phyloP scores from a whole-genome alignment of 306 rosid genomes.

The Mimosa pudica region DNA sequence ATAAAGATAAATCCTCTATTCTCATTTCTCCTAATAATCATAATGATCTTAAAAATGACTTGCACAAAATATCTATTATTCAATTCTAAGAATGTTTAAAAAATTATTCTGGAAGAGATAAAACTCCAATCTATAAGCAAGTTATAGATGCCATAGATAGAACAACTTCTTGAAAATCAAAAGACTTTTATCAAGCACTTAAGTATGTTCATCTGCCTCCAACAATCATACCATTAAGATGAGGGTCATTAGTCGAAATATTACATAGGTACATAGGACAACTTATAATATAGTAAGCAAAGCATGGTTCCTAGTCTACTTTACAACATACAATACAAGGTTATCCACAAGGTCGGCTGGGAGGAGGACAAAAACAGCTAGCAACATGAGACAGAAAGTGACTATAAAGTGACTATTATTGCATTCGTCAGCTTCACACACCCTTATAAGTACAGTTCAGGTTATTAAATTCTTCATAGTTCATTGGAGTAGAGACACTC shows the following conservation, averaged over 20 bases:
- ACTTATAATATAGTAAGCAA: constrained; percentile 3
- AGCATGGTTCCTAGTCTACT: constrained; percentile 19
- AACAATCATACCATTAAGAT: neutral
- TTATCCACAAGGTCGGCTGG: constrained; percentile 10
- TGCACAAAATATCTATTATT: no score
- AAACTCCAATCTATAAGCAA: no score
- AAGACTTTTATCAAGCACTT: no score
- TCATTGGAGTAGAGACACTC: constrained; percentile 90
- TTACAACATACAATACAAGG: constrained; percentile 29
- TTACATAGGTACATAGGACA: neutral
- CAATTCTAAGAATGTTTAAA: no score
- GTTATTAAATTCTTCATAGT: constrained; percentile 52
- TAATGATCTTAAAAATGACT: no score
- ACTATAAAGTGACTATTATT: constrained; percentile 21
- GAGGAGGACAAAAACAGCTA: constrained; percentile 16
- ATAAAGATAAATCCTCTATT: no score
- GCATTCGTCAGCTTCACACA: constrained; percentile 24
- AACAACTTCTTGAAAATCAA: no score
- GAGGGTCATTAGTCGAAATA: constrained; percentile 2
- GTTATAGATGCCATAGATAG: no score
- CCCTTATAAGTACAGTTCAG: constrained; percentile 36
- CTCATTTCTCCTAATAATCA: no score
- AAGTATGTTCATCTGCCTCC: no score
- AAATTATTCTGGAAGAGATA: no score
- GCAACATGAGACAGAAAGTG: constrained; percentile 5